Evolutionary conservation across 2,329 filamentous ascomycete genomes (phyloP).

Genomic region (Cordyceps cicadae): DNA sequence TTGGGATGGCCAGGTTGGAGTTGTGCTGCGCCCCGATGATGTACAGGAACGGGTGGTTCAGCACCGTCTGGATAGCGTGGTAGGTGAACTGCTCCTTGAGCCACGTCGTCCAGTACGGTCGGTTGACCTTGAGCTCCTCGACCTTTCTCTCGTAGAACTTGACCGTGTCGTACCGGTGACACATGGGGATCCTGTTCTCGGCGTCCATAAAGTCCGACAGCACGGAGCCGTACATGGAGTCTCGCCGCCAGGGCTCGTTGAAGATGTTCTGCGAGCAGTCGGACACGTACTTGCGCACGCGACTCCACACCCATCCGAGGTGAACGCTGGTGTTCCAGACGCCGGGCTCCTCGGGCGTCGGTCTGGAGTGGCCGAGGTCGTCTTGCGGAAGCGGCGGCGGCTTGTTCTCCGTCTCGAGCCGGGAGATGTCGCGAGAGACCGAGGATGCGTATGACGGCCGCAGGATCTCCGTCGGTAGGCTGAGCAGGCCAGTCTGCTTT

Average conservation of each 20-base stretch:
- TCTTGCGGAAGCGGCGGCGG: conserved; percentile 36
- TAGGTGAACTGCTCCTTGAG: conserved; percentile 46
- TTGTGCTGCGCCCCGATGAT: conserved; percentile 44
- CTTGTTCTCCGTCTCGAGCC: conserved; percentile 22
- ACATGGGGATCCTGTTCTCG: conserved; percentile 40
- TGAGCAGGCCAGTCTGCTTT: conserved; percentile 35
- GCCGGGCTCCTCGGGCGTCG: conserved; percentile 31
- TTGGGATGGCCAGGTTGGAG: conserved; percentile 42
- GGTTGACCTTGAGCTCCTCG: conserved; percentile 35
- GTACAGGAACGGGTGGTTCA: conserved; percentile 47
- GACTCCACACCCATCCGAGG: conserved; percentile 44
- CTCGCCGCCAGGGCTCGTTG: conserved; percentile 42
- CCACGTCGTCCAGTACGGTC: conserved; percentile 44
- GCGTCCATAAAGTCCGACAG: conserved; percentile 43
- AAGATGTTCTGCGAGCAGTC: conserved; percentile 39
- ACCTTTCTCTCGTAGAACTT: conserved; percentile 42
- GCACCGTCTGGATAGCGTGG: conserved; percentile 40
- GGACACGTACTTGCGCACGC: conserved; percentile 36
- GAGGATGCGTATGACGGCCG: conserved; percentile 25
- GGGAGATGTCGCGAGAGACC: conserved; percentile 16
- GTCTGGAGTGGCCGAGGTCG: conserved; percentile 30
- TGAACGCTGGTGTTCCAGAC: conserved; percentile 43
- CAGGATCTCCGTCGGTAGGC: conserved; percentile 32
- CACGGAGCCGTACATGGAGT: conserved; percentile 43
- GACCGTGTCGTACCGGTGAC: conserved; percentile 43